Evolutionary conservation across 2,329 filamentous ascomycete species (phyloP).

Genomic region (Fusarium pseudonygamai): DNA sequence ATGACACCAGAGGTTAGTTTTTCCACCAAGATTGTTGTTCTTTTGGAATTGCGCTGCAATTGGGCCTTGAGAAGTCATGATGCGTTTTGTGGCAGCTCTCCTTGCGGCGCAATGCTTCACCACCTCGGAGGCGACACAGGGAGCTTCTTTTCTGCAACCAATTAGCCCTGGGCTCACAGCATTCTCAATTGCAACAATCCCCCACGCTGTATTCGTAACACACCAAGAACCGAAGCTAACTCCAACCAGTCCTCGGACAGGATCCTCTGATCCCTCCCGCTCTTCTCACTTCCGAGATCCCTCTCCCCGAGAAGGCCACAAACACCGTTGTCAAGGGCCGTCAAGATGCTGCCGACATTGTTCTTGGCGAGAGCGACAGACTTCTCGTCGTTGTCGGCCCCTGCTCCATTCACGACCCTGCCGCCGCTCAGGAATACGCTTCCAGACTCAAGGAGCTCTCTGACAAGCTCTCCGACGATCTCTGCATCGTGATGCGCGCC

Average conservation of each 20-base stretch:
- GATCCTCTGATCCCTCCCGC: constrained; percentile 92
- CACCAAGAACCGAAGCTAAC: constrained; percentile 28
- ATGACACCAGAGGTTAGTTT: constrained; percentile 56
- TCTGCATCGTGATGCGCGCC: constrained; percentile 95
- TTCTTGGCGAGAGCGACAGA: constrained; percentile 82
- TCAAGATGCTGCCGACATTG: constrained; percentile 74
- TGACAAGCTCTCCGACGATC: constrained; percentile 81
- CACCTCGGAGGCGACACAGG: background rate
- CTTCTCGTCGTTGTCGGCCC: constrained; percentile 95
- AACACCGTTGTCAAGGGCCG: constrained; percentile 77
- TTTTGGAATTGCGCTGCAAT: background rate
- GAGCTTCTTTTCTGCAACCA: background rate
- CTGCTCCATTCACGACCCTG: constrained; percentile 97
- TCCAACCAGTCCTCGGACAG: constrained; percentile 82
- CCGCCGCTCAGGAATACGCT: constrained; percentile 88
- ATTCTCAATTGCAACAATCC: background rate
- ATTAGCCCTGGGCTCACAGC: background rate
- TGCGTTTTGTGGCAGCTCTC: background rate
- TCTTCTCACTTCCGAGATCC: constrained; percentile 87
- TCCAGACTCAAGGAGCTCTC: constrained; percentile 78
- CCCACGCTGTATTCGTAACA: background rate
- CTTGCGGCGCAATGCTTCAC: background rate
- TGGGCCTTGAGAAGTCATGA: constrained; percentile 10
- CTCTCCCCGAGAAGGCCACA: constrained; percentile 70
- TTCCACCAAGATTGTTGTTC: background rate